These are phyloP conservation scores for Saitozyma podzolica DNA, from an alignment of 768 basidiomycete species.

Conservation along the genomic window DNA sequence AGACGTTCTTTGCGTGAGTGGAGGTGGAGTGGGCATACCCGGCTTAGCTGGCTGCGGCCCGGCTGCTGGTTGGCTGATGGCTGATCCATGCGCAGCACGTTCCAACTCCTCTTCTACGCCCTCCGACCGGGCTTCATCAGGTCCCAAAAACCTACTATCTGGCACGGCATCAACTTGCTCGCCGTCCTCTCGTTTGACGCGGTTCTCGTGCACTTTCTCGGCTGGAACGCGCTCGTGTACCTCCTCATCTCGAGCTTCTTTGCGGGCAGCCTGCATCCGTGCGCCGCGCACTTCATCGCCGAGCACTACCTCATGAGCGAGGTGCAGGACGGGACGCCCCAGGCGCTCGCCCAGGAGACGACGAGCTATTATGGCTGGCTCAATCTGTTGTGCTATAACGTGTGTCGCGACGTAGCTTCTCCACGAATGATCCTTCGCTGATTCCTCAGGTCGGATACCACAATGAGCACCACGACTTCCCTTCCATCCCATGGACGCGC, in stretches of 20 bases:
- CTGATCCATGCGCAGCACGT: constrained; percentile 60
- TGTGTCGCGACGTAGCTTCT: constrained; percentile 52
- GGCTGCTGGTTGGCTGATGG: neutral
- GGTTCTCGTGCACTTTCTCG: constrained; percentile 56
- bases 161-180: constrained; percentile 79
- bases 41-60: neutral
- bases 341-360: constrained; percentile 78
- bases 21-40: neutral
- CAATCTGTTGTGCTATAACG: constrained; percentile 90
- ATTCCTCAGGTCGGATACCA: constrained; percentile 83
- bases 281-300: constrained; percentile 96
- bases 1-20: constrained; percentile 93
- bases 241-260: constrained; percentile 88
- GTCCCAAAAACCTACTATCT: constrained; percentile 71
- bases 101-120: constrained; percentile 98
- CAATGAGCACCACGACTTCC: constrained; percentile 99
- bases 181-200: constrained; percentile 72
- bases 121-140: constrained; percentile 91
- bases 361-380: constrained; percentile 94
- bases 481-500: constrained; percentile 91
- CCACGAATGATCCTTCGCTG: neutral
- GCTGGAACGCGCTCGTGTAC: constrained; percentile 66
- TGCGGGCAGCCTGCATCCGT: constrained; percentile 92
- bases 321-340: constrained; percentile 28
- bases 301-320: constrained; percentile 74